phyloP scores from a whole-genome alignment of 2,329 filamentous ascomycete species.

The Alternaria ventricosa region DNA sequence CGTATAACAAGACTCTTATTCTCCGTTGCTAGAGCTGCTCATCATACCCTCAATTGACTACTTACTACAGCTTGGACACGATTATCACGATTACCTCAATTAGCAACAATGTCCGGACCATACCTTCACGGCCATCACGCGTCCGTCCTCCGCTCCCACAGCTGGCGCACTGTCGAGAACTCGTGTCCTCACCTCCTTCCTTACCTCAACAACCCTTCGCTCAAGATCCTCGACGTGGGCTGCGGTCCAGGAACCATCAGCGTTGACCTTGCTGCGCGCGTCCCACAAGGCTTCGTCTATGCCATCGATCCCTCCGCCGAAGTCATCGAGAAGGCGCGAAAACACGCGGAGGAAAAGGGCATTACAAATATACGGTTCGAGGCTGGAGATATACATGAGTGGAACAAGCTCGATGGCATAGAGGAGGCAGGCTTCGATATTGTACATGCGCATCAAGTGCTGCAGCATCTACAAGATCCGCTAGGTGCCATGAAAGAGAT shows the following conservation, averaged over 20 bases:
- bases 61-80: background rate
- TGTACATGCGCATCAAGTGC: constrained; percentile 65
- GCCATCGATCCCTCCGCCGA: constrained; percentile 54
- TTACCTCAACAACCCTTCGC: constrained; percentile 34
- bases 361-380: constrained; percentile 51
- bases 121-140: constrained; percentile 53
- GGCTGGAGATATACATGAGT: constrained; percentile 51
- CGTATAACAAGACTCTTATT: background rate
- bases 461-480: constrained; percentile 63
- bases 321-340: constrained; percentile 51
- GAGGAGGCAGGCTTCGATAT: constrained; percentile 59
- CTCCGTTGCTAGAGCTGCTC: background rate
- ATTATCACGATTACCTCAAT: background rate
- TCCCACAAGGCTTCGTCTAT: constrained; percentile 54
- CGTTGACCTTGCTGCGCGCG: constrained; percentile 50
- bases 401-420: constrained; percentile 52
- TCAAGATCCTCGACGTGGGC: constrained; percentile 56
- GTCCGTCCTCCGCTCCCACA: constrained; percentile 52
- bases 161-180: constrained; percentile 55
- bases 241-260: constrained; percentile 59
- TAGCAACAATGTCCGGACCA: constrained; percentile 15
- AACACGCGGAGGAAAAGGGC: constrained; percentile 45
- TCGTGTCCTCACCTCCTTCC: constrained; percentile 49
- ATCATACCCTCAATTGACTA: background rate
- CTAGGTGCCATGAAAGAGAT: constrained; percentile 60